phyloP scores from a whole-genome alignment of 2,329 filamentous ascomycete species.

The Mycogone perniciosa region DNA sequence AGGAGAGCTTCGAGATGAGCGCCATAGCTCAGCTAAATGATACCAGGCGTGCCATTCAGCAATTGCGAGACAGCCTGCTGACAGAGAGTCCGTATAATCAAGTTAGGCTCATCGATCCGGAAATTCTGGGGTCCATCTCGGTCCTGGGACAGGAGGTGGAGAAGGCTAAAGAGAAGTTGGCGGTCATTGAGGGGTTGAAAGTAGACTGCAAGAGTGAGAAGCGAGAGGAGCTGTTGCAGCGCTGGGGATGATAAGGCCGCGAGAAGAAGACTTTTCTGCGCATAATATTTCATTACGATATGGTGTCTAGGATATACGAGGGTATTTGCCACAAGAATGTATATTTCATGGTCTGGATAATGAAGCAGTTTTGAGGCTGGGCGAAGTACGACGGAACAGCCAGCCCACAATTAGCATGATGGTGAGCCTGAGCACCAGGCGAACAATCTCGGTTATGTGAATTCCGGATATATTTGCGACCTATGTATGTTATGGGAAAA shows the following conservation, averaged over 20 bases:
- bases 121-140: constrained; percentile 45
- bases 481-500: too few species aligned
- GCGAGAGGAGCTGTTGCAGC: constrained; percentile 39
- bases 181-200: constrained; percentile 31
- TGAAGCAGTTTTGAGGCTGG: too few species aligned
- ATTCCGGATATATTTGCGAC: not conserved
- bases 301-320: not conserved
- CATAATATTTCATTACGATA: not conserved
- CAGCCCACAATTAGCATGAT: not conserved
- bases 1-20: constrained; percentile 44
- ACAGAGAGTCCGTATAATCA: constrained; percentile 45
- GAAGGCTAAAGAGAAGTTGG: constrained; percentile 33
- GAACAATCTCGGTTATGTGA: not conserved
- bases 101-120: constrained; percentile 46
- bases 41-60: constrained; percentile 40
- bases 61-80: constrained; percentile 45
- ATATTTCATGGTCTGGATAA: not conserved
- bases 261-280: not conserved
- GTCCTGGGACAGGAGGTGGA: constrained; percentile 41
- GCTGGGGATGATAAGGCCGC: constrained; percentile 22
- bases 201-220: constrained; percentile 37
- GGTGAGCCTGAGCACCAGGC: not conserved
- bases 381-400: not conserved
- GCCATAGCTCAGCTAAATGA: constrained; percentile 40
- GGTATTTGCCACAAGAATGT: not conserved